These are phyloP conservation scores for Phascolomyces articulosus DNA, from an alignment of 371 early-diverging fungal genomes.

Conservation along the genomic window DNA sequence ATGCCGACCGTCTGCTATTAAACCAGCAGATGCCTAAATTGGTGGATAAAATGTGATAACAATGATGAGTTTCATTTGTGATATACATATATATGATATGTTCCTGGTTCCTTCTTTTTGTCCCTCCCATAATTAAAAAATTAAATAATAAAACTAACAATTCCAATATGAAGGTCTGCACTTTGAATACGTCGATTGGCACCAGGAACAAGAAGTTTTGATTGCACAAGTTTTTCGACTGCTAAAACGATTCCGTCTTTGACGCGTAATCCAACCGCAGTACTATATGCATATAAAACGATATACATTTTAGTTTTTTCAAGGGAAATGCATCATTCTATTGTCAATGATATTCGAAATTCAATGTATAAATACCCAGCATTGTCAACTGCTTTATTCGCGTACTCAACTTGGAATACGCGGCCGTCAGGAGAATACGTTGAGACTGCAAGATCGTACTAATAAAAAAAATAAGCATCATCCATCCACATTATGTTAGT, in stretches of 20 bases:
- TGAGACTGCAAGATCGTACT: slow-evolving; percentile 97
- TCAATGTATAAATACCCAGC: slow-evolving; percentile 77
- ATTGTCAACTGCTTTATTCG: slow-evolving; percentile 97
- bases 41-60: too few species aligned
- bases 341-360: too few species aligned
- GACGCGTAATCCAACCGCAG: slow-evolving; percentile 91
- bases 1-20: slow-evolving; percentile 95
- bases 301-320: not conserved
- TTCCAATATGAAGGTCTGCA: slow-evolving; percentile 91
- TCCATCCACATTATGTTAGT: not conserved
- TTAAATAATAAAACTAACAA: slow-evolving; percentile 62
- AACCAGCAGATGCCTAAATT: slow-evolving; percentile 85
- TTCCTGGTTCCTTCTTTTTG: too few species aligned
- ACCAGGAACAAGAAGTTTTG: slow-evolving; percentile 91
- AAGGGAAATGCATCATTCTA: too few species aligned
- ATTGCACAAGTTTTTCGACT: slow-evolving; percentile 93
- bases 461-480: slow-evolving; percentile 14
- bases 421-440: slow-evolving; percentile 99
- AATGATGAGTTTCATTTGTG: too few species aligned
- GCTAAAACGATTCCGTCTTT: slow-evolving; percentile 97
- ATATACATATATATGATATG: too few species aligned
- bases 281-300: slow-evolving; percentile 51
- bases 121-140: too few species aligned
- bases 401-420: slow-evolving; percentile 98
- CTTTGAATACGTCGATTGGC: slow-evolving; percentile 93